Base-by-base conservation (phyloP, 2,329 filamentous ascomycete species). In the Colletotrichum falcatum region DNA sequence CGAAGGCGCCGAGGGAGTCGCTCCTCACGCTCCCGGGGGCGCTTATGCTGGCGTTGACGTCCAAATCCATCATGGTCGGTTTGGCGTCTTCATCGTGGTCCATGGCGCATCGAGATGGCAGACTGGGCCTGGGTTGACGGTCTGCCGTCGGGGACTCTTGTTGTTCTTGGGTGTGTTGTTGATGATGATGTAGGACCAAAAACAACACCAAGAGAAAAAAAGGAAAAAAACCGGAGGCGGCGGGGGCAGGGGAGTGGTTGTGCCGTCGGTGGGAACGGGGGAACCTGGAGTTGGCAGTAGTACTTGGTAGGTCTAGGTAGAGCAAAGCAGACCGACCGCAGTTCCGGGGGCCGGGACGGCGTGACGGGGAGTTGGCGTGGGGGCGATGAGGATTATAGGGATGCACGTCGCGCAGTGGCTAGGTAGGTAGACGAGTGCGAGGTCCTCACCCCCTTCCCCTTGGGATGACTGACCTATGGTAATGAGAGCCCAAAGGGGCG, bases 31-130 rank as follows among this genome's bases (percentile, higher is more conserved):
- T 54, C 35, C 30, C 51, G 20, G 51, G 3, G 20, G 51, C 51
- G 20, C 30, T 68, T 61, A 33, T 42, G 64, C 30, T 60, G 23
- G 62, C 26, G 49, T 30, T 62, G 58, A 64, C 49, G 30, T 72
- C 62, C 56, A 66, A 61, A 37, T 60, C 61, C 49, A 63, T 66
- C 28, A 51, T 30, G 33, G 35, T 73, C 1, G 68, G 71, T 64
- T 73, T 73, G 61, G 60, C 46, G 23, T 70, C 72, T 53, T 70
- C 69, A 54, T 73, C 62, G 28, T 62, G 44, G 46, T 73, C 51
- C 70, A 72, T 73, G n/a, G 62, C 46, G 58, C 56, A 70, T 70
- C 33, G 23, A 44, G 33, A 48, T 51, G 49, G 20, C 44, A 12
- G 44, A 46, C 58, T 18, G 26, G 39, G 58, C 39, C 58, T 30